Conservation (phyloP, 805 yeast species). For the Wickerhamomyces bisporus region DNA sequence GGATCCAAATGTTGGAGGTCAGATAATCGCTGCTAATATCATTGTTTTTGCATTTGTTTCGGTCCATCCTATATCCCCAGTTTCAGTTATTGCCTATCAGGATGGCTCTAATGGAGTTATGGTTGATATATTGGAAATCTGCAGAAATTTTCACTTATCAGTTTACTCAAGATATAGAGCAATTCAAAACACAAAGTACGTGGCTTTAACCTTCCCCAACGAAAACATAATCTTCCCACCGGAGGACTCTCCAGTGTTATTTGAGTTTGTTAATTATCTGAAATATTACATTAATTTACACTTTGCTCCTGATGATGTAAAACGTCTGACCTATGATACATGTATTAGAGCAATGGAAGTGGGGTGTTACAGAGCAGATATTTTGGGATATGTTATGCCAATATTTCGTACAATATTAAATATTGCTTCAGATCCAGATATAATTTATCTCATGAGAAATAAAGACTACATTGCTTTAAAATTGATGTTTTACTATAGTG, state of each 20-base stretch:
- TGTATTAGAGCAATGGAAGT: constrained; percentile 14
- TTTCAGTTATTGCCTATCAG: constrained; percentile 7
- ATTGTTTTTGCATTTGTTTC: constrained; percentile 16
- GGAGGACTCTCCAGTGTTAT: constrained; percentile 2
- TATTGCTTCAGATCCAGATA: constrained; percentile 5
- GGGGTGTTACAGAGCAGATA: constrained; percentile 14
- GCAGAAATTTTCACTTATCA: constrained; percentile 8
- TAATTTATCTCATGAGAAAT: constrained; percentile 9
- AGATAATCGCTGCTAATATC: constrained; percentile 14
- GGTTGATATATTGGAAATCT: constrained; percentile 14
- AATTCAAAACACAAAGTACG: constrained; percentile 10
- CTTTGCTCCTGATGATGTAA: constrained; percentile 1
- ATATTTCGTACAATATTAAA: constrained; percentile 11
- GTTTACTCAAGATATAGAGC: constrained; percentile 3
- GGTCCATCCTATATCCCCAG: constrained; percentile 17
- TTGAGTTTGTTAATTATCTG: constrained; percentile 15
- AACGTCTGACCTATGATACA: constrained; percentile 4
- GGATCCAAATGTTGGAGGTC: constrained; percentile 8
- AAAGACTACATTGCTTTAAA: constrained; percentile 19
- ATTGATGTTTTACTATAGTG: constrained; percentile 16
- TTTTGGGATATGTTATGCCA: constrained; percentile 18
- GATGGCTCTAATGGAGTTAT: constrained; percentile 7
- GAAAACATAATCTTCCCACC: constrained; percentile 10
- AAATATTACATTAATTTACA: constrained; percentile 7
- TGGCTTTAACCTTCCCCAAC: constrained; percentile 9